Conservation (phyloP, 108 stramenopile species). For the Fragilaria radians region DNA sequence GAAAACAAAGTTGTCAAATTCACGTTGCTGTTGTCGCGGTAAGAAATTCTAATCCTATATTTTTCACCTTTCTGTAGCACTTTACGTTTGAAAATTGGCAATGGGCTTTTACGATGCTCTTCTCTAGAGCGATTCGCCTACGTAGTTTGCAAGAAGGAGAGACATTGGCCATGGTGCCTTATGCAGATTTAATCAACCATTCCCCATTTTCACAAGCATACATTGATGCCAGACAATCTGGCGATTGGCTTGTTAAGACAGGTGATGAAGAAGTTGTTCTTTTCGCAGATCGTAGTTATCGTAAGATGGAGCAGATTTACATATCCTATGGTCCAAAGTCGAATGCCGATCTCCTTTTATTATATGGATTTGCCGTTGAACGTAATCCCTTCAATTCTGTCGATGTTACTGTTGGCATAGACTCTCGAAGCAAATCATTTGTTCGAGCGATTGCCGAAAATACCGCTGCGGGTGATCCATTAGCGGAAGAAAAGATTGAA, state of each 20-base stretch:
- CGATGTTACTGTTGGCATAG: constrained; percentile 85
- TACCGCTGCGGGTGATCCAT: constrained; percentile 48
- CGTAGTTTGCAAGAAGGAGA: constrained; percentile 73
- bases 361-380: constrained; percentile 94
- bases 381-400: constrained; percentile 96
- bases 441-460: constrained; percentile 48
- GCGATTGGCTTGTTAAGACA: constrained; percentile 84
- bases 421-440: constrained; percentile 57
- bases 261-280: constrained; percentile 92
- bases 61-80: constrained; percentile 33
- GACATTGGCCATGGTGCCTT: constrained; percentile 87
- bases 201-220: constrained; percentile 86
- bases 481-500: constrained; percentile 81
- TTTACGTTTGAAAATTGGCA: constrained; percentile 85
- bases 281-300: constrained; percentile 88
- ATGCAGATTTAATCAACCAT: constrained; percentile 96
- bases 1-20: not conserved
- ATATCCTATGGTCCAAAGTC: constrained; percentile 93
- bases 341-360: constrained; percentile 88
- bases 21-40: not conserved
- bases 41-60: no score
- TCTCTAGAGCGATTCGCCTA: constrained; percentile 82
- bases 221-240: constrained; percentile 71
- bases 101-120: constrained; percentile 96
- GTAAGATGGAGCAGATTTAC: constrained; percentile 91